Conservation (phyloP, 257 asterid genomes). For the Solanum commersonii region DNA sequence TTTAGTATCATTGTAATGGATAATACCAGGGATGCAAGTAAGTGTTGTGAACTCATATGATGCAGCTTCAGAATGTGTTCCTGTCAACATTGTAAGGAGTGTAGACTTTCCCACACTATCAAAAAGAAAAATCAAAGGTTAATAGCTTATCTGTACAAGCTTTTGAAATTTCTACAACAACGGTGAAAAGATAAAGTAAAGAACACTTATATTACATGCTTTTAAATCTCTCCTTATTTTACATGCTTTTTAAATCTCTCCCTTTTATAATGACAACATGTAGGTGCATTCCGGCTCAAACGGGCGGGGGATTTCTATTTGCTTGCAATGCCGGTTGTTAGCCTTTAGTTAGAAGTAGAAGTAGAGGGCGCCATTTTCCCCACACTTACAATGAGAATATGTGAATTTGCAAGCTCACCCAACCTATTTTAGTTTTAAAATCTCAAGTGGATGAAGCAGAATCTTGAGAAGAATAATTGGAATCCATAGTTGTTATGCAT, state of each 20-base stretch:
- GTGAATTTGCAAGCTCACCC: not conserved
- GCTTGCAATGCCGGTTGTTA: not conserved
- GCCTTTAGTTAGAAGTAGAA: not conserved
- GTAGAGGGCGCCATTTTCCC: not conserved
- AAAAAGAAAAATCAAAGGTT: not conserved
- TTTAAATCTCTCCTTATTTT: not conserved
- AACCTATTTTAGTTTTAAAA: not conserved
- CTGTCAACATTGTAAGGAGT: slow-evolving; percentile 90
- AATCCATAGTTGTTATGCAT: not conserved
- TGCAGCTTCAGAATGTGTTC: slow-evolving; percentile 98
- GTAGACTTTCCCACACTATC: slow-evolving; percentile 96
- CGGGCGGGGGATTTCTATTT: not conserved
- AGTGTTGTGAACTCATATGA: slow-evolving; percentile 97
- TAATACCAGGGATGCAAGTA: slow-evolving; percentile 96
- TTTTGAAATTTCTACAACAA: not conserved
- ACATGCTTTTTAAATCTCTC: not conserved
- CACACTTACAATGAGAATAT: not conserved
- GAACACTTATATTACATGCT: not conserved
- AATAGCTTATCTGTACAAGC: not conserved
- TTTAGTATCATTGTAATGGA: slow-evolving; percentile 93
- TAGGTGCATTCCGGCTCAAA: not conserved
- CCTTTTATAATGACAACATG: not conserved
- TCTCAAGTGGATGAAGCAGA: not conserved
- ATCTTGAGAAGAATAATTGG: not conserved
- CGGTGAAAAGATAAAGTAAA: not conserved